Evolutionary conservation across 78 protist genomes (phyloP).

Genomic region (Tieghemostelium lacteum): DNA sequence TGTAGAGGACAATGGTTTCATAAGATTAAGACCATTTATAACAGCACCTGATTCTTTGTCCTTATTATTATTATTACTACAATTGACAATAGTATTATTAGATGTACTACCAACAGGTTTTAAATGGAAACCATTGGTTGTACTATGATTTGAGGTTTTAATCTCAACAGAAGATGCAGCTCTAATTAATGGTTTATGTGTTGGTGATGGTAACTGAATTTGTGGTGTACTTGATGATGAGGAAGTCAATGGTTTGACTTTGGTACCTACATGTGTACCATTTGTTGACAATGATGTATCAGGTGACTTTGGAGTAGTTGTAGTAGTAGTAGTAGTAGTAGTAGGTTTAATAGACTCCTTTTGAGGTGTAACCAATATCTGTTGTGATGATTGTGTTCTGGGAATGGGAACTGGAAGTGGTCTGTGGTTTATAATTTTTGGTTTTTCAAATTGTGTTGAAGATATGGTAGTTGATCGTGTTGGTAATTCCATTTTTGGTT

Average conservation of each 20-base stretch:
- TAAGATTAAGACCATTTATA: too few species aligned
- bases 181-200: constrained; percentile 44
- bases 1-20: constrained; percentile 1
- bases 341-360: not conserved
- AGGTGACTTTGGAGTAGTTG: constrained; percentile 10
- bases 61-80: too few species aligned
- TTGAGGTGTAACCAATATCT: not conserved
- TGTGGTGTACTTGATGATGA: not conserved
- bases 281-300: not conserved
- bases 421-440: too few species aligned
- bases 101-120: not conserved
- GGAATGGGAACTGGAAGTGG: too few species aligned
- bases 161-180: constrained; percentile 48
- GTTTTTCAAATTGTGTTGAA: not conserved
- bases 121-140: too few species aligned
- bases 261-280: not conserved
- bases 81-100: too few species aligned
- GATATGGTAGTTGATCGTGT: not conserved
- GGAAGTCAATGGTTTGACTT: not conserved
- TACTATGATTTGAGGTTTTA: constrained; percentile 3
- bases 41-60: not conserved
- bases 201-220: not conserved
- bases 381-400: not conserved
- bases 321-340: not conserved
- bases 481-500: not conserved